phyloP scores from a whole-genome alignment of 116 monocot species.

The Trichopus zeylanicus region DNA sequence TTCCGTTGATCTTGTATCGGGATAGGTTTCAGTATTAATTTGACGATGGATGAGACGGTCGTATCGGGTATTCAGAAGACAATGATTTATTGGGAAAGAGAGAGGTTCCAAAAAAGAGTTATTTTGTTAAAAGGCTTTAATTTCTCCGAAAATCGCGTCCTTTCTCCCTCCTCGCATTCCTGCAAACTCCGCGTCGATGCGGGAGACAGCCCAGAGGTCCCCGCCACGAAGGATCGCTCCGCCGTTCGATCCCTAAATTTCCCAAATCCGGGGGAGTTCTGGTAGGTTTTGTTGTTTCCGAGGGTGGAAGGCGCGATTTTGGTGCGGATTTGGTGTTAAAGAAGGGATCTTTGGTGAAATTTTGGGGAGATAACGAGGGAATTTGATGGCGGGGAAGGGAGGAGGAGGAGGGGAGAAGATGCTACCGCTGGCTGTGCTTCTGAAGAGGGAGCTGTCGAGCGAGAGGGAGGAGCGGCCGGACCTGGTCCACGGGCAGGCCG shows the following conservation, averaged over 20 bases:
- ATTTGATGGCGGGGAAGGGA: background rate
- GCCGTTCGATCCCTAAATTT: background rate
- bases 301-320: background rate
- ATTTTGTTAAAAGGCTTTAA: background rate
- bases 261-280: background rate
- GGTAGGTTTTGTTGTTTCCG: background rate
- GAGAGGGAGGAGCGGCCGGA: background rate
- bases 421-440: background rate
- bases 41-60: background rate
- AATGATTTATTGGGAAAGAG: background rate
- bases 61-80: background rate
- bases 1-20: too few species aligned
- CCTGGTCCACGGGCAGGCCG: background rate
- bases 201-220: background rate
- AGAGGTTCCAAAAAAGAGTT: background rate
- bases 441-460: background rate
- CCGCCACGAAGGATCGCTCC: background rate
- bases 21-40: too few species aligned
- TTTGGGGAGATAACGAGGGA: background rate
- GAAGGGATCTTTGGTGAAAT: background rate
- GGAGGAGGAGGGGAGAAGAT: slow-evolving; percentile 1
- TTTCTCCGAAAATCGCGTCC: slow-evolving; percentile 2
- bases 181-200: slow-evolving; percentile 1
- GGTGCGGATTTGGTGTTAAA: background rate
- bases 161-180: background rate